Base-by-base conservation (phyloP, 495 filamentous ascomycete species). In the Aspergillus diversus region DNA sequence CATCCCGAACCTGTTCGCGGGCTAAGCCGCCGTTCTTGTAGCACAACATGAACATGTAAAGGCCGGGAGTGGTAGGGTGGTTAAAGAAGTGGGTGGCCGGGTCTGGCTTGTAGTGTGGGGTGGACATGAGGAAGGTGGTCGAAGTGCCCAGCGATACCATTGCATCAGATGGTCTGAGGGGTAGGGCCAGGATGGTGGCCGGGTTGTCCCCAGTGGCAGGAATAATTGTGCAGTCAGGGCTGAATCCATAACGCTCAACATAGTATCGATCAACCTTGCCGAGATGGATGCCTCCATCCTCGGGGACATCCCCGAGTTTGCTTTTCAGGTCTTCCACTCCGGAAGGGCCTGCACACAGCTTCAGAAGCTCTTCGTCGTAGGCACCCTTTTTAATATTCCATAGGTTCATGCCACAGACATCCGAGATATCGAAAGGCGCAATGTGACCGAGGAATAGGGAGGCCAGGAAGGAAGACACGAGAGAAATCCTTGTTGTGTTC, bases 1-100 rank as follows among this genome's bases (percentile, higher is more conserved):
- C 82, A 71, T 99, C 90, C 34, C 94, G 89, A 59, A 97, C 84
- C 53, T 90, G 85, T 72, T 99, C 95, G 49, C 95, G 91, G 0
- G 95, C 95, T 0, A 98, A 84, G 1, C 91, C 92, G 61, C 95
- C 95, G 78, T 99, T 99, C 76, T 97, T 97, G 81, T 98, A 99
- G 81, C 95, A 99, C 33, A 99, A 89, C 95, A 99, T 99, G 77
- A 99, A 99, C 93, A 99, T 92, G 77, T 92, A 92, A 47, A 94
- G 81, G 4, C 89, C 89, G 5, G 87, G 77, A 0, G 90, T 92
- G 34, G 92, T 92, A 1, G 91, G 91, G 75, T 95, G 90, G 76
- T 94, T 92, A 81, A 96, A 91, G 79, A 93, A 91, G 78, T 96
- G 92, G 39, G 92, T 92, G 16, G 89, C 85, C 1, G 92, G 90